Base-by-base conservation (phyloP, 768 basidiomycete genomes). In the Lactarius trivialis region DNA sequence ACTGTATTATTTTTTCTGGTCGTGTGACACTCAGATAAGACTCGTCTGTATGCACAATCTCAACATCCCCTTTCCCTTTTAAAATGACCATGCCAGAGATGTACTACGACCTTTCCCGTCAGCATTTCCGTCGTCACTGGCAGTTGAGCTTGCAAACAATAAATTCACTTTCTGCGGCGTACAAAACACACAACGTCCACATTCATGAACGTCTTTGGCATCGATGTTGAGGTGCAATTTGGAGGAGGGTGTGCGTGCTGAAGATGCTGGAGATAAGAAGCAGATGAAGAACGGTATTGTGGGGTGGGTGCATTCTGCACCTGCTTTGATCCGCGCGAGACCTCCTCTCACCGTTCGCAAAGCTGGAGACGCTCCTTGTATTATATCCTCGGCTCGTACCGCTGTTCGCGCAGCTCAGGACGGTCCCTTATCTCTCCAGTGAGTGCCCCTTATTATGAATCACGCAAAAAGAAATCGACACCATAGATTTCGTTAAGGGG, bases 181-280 rank as follows among this genome's bases (percentile, higher is more conserved):
- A 56, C 67, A 93, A 91, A 71, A 88, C 90, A 0, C 73, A 83
- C 43, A 91, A 94, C 68, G 72, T 93, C 49, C 76, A 82, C 58
- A 76, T 97, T 11, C 72, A 75, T 17, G 93, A 93, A 0, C 76
- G 98, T 15, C 95, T 95, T 2, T 14, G 95, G 95, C 1, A 94
- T 94, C 0, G 93, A 87, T 0, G 89, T 98, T 2, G 79, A 74
- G 1, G 76, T 77, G 26, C 77, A 69, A n/a, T n/a, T n/a, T n/a
- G 15, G 63, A 62, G 5, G 61, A 63, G 17, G n/a, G n/a, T 24
- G 19, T 26, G 8, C 61, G 30, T n/a, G 32, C 61, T 3, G 77
- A 82, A 62, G 77, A 33, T 14, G 24, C 45, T 12, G 21, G 24
- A 24, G 12, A 24, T 12, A 11, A 12, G 24, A 24, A 0, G 21